Conservation (phyloP, 225 moss, liverwort and hornwort genomes). For the Sphagnum tenellum region DNA sequence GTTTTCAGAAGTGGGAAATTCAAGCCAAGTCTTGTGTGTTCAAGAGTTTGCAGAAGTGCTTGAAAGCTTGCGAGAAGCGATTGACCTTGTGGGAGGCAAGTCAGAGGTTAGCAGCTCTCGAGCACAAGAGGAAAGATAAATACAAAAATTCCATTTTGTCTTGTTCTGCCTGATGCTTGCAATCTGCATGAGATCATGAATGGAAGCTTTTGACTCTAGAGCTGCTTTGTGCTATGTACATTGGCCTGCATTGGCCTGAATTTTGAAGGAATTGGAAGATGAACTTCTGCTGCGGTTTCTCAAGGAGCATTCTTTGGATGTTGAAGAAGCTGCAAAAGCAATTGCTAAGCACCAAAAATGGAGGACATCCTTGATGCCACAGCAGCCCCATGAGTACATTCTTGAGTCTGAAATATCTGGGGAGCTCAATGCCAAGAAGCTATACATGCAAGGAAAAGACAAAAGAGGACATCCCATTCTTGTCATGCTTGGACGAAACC, state of each 20-base stretch:
- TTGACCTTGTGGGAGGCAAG: conserved; percentile 28
- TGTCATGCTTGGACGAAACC: conserved; percentile 50
- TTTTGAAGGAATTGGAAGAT: conserved; percentile 37
- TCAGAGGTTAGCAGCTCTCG: conserved; percentile 19
- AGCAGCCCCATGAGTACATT: conserved; percentile 25
- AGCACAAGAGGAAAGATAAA: no score
- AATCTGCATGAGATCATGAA: no score
- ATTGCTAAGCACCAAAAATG: conserved; percentile 45
- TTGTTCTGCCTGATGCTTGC: no score
- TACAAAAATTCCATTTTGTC: no score
- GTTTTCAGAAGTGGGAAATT: no score
- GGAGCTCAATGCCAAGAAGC: conserved; percentile 59
- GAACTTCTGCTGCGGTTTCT: conserved; percentile 32
- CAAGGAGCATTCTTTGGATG: conserved; percentile 28
- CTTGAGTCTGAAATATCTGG: conserved; percentile 29
- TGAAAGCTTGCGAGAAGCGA: conserved; percentile 26
- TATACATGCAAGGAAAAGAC: conserved; percentile 52
- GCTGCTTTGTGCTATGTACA: no score
- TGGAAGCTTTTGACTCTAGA: no score
- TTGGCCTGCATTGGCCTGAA: neutral
- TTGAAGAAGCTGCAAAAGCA: conserved; percentile 42
- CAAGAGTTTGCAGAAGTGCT: conserved; percentile 4
- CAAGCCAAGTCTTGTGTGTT: no score
- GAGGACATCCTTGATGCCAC: conserved; percentile 39
- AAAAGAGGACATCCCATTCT: conserved; percentile 53